phyloP scores from a whole-genome alignment of 2,329 filamentous ascomycete genomes.

The Fusarium graminum region DNA sequence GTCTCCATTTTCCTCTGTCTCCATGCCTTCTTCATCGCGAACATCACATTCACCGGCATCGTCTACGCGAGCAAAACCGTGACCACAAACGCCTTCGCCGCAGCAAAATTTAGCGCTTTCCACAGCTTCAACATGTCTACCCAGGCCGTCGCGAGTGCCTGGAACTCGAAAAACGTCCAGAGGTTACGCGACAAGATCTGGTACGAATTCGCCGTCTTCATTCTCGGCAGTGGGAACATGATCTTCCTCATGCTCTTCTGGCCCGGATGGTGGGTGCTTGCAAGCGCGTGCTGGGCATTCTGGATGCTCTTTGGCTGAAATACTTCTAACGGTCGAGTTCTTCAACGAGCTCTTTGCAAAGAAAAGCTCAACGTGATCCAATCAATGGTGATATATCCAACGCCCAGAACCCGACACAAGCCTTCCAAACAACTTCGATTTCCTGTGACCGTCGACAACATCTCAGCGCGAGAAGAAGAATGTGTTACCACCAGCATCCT shows the following conservation, averaged over 20 bases:
- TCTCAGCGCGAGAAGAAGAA: constrained; percentile 80
- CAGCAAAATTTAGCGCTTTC: constrained; percentile 49
- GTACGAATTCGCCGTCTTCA: constrained; percentile 64
- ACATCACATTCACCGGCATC: constrained; percentile 44
- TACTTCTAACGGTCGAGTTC: constrained; percentile 15
- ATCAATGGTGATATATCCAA: constrained; percentile 22
- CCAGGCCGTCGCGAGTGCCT: constrained; percentile 49
- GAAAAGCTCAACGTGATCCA: constrained; percentile 20
- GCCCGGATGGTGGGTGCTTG: constrained; percentile 68
- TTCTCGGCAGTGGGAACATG: constrained; percentile 64
- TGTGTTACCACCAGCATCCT: constrained; percentile 89
- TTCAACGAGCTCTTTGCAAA: constrained; percentile 20
- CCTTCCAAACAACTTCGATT: constrained; percentile 7
- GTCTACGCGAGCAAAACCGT: constrained; percentile 47
- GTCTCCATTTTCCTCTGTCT: constrained; percentile 52
- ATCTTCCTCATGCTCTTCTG: constrained; percentile 67
- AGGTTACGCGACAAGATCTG: constrained; percentile 62
- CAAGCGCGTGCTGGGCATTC: constrained; percentile 51
- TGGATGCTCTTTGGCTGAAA: constrained; percentile 55
- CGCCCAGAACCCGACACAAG: constrained; percentile 10
- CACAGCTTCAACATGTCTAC: constrained; percentile 50
- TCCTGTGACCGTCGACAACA: constrained; percentile 13
- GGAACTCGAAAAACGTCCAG: constrained; percentile 55
- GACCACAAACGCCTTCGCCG: constrained; percentile 47
- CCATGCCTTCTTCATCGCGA: constrained; percentile 51